Evolutionary conservation across 805 yeast species (phyloP), one percentile per base, ranked within the genome.

Genomic region (Candida michaelii): DNA sequence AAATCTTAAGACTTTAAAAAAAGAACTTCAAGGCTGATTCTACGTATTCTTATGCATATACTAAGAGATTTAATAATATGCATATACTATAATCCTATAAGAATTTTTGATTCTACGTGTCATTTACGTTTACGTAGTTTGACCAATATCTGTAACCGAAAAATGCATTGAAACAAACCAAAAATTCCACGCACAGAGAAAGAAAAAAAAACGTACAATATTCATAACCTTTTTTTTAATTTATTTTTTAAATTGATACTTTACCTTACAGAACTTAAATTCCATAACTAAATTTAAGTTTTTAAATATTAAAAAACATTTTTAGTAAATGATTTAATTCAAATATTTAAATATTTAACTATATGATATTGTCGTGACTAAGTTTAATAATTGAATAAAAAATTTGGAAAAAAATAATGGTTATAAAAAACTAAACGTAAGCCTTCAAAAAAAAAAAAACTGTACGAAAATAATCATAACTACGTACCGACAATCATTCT

Each of bases 121-220:
- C 27, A 33, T 33, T 33, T 33, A 19, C 27, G 27, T 33, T 33
- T 33, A 19, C 36, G 36, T 33, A 21, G 27, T 33, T 33, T 3
- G 6, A 33, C 24, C 36, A 33, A 21, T 11, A 6, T 12, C 12
- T 33, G 27, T 33, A 33, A 33, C 36, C 36, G 36, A 33, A 33
- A 33, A 14, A 6, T 9, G 6, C 16, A 16, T 17, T 18, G 18
- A 14, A 33, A 12, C 8, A 34, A 34, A 10, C 37, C 12, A 23
- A 9, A 21, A 34, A 34, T 34, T 34, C 37, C 37, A 34, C 37
- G 37, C 37, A 34, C 37, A 34, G 37, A 24, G 19, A 24, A 33
- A 23, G 30, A 24, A 34, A 23, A 19, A 24, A 34, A 24, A 33
- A 14, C 6, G 23, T 11, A 5, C 37, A 23, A 24, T 11, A 13